Evolutionary conservation across 106 monocot genomes (phyloP), one percentile per base, ranked within the genome.

Genomic region (Vanilla planifolia): DNA sequence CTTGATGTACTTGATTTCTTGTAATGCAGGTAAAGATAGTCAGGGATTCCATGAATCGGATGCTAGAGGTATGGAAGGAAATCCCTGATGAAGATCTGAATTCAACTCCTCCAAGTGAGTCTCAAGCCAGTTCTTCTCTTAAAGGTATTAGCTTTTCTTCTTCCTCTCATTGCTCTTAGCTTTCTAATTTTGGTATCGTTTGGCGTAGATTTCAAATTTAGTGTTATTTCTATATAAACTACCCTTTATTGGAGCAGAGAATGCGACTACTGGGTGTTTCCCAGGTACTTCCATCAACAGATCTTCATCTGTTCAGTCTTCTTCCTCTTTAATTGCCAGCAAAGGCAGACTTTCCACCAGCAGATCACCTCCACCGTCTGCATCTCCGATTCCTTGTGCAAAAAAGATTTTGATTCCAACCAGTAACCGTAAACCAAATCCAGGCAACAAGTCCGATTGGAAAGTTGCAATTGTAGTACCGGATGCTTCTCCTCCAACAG

Each of bases 51-150:
- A 96, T 96, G 87, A 96, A 76, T 61, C 70, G 69, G 66, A 91
- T 96, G 96, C 63, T 96, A 27, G 87, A 87, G 67, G 81, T 71
- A 4, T 91, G 91, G 91, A 96, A 75, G 71, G 74, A 81, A 61
- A 74, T 96, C 22, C 86, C 95, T 0, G 61, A 39, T n/a, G 36
- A 40, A 43, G 75, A 70, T 10, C 36, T 22, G 51, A 27, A 34
- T 42, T 48, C 40, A 8, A 25, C 39, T n/a, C 27, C 43, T 11
- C 24, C 28, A 20, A 16, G 60, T 8, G 37, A 64, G 7, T 67
- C 63, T 2, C 56, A 48, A 23, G 28, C 51, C 17, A 60, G 51
- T 70, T 66, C 71, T 66, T 73, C 82, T 51, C 26, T 10, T 9
- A 43, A 27, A 80, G 88, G 77, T 84, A 48, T 48, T 59, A 48